A percentile compares a stretch with the other conserved stretches of the same genome.
Evolutionary conservation across 2,329 filamentous ascomycete species (phyloP).

Genomic region (Fusarium aywerte): DNA sequence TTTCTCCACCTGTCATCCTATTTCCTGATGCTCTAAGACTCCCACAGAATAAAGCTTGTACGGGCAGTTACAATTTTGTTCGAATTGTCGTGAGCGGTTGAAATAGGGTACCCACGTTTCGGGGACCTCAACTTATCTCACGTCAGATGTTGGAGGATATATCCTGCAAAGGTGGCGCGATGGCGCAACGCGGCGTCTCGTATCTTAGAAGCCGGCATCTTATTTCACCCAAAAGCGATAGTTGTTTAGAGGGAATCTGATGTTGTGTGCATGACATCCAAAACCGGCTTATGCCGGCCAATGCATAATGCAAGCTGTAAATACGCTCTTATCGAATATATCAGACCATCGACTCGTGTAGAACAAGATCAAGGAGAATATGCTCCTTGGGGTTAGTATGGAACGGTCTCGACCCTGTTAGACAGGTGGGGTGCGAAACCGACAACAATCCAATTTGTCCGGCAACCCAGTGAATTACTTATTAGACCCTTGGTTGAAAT

Average conservation of each 20-base stretch:
- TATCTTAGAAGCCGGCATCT: not conserved
- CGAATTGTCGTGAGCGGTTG: not conserved
- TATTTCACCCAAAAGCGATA: too few relatives aligned
- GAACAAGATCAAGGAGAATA: not conserved
- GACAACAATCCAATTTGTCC: not conserved
- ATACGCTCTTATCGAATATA: too few relatives aligned
- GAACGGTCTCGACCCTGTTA: not conserved
- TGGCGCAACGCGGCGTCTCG: not conserved
- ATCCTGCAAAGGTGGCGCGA: not conserved
- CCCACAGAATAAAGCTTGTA: not conserved
- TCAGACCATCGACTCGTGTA: too few relatives aligned
- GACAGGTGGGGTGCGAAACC: not conserved
- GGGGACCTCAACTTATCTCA: not conserved
- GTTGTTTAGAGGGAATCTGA: fast-evolving
- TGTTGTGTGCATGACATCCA: not conserved
- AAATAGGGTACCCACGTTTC: not conserved
- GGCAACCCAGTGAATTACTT: not conserved
- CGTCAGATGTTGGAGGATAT: not conserved
- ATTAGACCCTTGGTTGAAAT: too few relatives aligned
- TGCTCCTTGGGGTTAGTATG: not conserved
- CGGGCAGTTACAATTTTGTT: not conserved
- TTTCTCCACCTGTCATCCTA: too few relatives aligned
- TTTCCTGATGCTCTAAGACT: not conserved
- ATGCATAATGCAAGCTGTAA: not conserved
- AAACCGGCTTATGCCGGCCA: not conserved